Conservation (phyloP, 139 green algal genomes). For the Coccomyxa sp. region DNA sequence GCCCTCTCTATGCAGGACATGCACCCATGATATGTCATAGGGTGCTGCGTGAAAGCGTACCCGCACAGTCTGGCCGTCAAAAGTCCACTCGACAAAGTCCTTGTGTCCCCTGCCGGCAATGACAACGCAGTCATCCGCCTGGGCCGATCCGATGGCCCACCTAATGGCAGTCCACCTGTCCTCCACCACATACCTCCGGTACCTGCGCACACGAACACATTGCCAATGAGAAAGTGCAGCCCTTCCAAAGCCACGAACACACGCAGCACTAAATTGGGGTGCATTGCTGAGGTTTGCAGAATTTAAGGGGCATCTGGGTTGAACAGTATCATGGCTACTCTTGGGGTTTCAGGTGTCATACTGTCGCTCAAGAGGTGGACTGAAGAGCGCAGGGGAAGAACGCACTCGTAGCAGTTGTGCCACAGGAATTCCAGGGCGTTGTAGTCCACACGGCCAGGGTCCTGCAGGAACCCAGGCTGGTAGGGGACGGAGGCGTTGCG, state of each 20-base stretch:
- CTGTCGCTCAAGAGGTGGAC: too few relatives aligned
- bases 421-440: constrained; percentile 8
- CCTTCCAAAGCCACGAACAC: too few relatives aligned
- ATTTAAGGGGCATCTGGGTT: too few relatives aligned
- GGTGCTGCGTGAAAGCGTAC: neutral
- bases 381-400: neutral
- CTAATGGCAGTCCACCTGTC: constrained; percentile 79
- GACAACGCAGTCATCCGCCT: constrained; percentile 77
- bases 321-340: too few relatives aligned
- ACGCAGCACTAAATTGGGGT: too few relatives aligned
- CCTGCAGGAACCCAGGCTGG: constrained; percentile 16
- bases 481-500: neutral
- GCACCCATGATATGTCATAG: too few relatives aligned
- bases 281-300: neutral
- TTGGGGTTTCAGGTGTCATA: too few relatives aligned
- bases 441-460: neutral
- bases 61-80: constrained; percentile 10
- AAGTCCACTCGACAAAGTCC: constrained; percentile 71
- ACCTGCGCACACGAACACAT: constrained; percentile 2
- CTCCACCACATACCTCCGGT: constrained; percentile 40
- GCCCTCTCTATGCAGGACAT: too few relatives aligned
- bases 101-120: constrained; percentile 84
- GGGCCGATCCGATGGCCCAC: constrained; percentile 86
- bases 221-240: constrained; percentile 15
- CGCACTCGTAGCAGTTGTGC: constrained; percentile 10